Evolutionary conservation across 2,329 filamentous ascomycete genomes (phyloP).

Genomic region (Sarocladium strictum): DNA sequence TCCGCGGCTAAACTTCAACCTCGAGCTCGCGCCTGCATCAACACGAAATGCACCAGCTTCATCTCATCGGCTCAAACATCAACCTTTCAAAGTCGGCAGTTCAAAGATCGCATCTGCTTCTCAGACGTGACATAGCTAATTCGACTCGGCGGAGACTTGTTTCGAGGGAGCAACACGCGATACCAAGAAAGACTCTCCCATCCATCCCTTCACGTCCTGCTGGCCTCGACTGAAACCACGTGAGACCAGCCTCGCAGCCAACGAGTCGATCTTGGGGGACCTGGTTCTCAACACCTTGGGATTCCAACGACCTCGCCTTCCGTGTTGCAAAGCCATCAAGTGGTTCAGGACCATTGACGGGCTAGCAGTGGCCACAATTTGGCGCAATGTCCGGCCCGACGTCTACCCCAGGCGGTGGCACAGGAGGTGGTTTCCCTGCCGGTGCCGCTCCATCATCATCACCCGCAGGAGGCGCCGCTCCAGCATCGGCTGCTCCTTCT

Average conservation of each 20-base stretch:
- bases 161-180: no score
- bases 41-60: not conserved
- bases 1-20: conserved; percentile 16
- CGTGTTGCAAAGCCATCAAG: not conserved
- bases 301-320: not conserved
- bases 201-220: no score
- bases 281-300: not conserved
- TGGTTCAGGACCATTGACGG: not conserved
- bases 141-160: no score
- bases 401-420: conserved; percentile 2
- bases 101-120: not conserved
- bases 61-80: not conserved
- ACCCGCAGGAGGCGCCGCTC: conserved; percentile 16
- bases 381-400: conserved; percentile 9
- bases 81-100: not conserved
- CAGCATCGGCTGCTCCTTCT: conserved; percentile 15
- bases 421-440: not conserved
- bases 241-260: no score
- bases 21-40: not conserved
- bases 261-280: no score
- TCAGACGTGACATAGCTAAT: not conserved
- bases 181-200: no score
- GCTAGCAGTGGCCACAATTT: not conserved
- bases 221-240: no score
- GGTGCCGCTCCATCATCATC: conserved; percentile 25